Evolutionary conservation across 768 basidiomycete species (phyloP).

Genomic region (Hebeloma cylindrosporum): DNA sequence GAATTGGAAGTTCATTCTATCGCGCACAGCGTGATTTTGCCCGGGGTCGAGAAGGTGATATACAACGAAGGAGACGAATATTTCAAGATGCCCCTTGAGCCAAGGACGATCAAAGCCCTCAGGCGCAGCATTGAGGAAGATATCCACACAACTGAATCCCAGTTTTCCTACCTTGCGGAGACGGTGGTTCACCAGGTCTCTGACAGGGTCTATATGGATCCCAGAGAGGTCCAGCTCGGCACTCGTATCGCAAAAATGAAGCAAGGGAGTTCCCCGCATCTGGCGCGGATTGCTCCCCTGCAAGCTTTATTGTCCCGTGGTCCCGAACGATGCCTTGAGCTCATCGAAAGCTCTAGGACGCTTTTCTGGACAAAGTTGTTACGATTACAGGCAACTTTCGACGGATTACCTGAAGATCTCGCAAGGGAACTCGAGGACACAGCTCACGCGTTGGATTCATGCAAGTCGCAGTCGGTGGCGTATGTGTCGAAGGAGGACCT

Average conservation of each 20-base stretch:
- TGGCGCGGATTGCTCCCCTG: conserved; percentile 10
- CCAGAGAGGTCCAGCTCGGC: conserved; percentile 6
- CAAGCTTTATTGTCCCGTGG: conserved; percentile 13
- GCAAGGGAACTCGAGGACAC: conserved; percentile 1
- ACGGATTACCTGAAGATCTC: conserved; percentile 10
- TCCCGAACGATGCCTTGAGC: conserved; percentile 15
- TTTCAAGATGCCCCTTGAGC: conserved; percentile 13
- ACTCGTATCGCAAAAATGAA: conserved; percentile 9
- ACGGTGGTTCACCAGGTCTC: conserved; percentile 2
- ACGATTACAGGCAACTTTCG: conserved; percentile 13
- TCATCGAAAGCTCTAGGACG: conserved; percentile 12
- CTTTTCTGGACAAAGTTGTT: conserved; percentile 14
- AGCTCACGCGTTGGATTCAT: conserved; percentile 9
- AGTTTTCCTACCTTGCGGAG: conserved; percentile 4
- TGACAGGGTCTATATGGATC: conserved; percentile 1
- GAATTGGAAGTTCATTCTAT: neutral
- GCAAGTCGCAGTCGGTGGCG: conserved; percentile 3
- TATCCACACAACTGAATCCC: conserved; percentile 3
- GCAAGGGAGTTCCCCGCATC: neutral
- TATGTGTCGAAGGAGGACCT: conserved; percentile 6
- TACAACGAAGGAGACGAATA: neutral
- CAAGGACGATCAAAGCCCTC: conserved; percentile 9
- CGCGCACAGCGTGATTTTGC: conserved; percentile 9
- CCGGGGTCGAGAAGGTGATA: conserved; percentile 7
- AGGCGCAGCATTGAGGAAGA: conserved; percentile 5